A percentile compares a stretch with the other conserved stretches of the same genome.
These are phyloP conservation scores for Clavispora santaluciae DNA, from an alignment of 805 yeast species.

Conservation along the genomic window DNA sequence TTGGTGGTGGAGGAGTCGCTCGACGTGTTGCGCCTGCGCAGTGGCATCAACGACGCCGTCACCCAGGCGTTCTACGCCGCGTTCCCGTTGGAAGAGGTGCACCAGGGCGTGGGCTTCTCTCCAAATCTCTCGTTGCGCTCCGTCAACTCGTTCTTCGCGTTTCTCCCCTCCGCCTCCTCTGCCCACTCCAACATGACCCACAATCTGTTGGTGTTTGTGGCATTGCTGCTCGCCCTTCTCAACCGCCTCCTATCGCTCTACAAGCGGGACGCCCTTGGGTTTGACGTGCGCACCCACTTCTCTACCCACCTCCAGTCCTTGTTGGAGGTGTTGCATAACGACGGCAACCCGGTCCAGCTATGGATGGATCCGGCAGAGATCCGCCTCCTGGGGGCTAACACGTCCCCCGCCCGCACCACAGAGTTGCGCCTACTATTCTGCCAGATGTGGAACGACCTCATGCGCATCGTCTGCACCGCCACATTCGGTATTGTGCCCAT, in stretches of 20 bases:
- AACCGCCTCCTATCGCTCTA: conserved; percentile 19
- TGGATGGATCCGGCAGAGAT: conserved; percentile 35
- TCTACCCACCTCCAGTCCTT: conserved; percentile 17
- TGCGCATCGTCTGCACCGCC: conserved; percentile 27
- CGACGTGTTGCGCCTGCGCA: conserved; percentile 14
- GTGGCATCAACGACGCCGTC: conserved; percentile 7
- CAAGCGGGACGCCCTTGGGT: conserved; percentile 13
- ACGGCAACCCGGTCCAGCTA: conserved; percentile 16
- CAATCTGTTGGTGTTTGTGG: conserved; percentile 9
- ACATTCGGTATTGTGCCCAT: conserved; percentile 22
- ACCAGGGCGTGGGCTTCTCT: conserved; percentile 14
- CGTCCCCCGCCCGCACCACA: conserved; percentile 14
- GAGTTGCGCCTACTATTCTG: conserved; percentile 27
- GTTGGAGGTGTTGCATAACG: conserved; percentile 14
- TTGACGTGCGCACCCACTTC: conserved; percentile 15
- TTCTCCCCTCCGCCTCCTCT: neutral
- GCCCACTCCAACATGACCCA: neutral
- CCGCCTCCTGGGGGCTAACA: conserved; percentile 11
- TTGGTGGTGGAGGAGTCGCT: conserved; percentile 30
- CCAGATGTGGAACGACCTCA: conserved; percentile 31
- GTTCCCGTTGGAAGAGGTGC: conserved; percentile 23
- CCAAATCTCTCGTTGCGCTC: conserved; percentile 8
- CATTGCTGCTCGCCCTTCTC: conserved; percentile 16
- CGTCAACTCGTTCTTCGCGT: conserved; percentile 5
- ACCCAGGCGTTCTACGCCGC: conserved; percentile 12